Base-by-base conservation (phyloP, 208 protist genomes). In the Trypanosoma scelopori region DNA sequence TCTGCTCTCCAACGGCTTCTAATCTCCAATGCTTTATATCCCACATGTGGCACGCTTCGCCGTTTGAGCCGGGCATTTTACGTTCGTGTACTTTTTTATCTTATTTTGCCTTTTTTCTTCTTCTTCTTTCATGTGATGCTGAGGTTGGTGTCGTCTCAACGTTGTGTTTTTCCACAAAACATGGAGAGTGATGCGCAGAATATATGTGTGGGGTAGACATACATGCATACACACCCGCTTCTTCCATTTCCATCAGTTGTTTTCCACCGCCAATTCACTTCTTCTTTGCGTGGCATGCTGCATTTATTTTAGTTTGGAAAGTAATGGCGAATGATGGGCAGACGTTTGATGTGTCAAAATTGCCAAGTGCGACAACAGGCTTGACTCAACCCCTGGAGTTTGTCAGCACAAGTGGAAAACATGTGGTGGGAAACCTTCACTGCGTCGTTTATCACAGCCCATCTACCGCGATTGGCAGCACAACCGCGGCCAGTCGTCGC, bases 401-500 rank as follows among this genome's bases (percentile, higher is more conserved):
- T 64, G 45, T 61, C 4, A 87, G 76, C 18, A 95, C 89, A 7
- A 52, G 61, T 2, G 86, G 86, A 1, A 76, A 71, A 42, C 76
- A 88, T 37, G 89, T 95, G 22, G 67, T 72, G 12, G 86, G 86
- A 0, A 95, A 95, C 61, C 25, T 95, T 25, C 76, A 71, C 15
- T 85, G 89, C 1, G 88, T 95, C 48, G 55, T 61, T 16, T 95
- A 75, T 80, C 2, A 69, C 52, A 41, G 16, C 0, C 56, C 70
- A 16, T 25, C 70, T 0, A 47, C 70, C 9, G 51, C 25, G 32
- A 64, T 45, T 41, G 66, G 41, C 27, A 23, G 20, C 13, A 42
- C 6, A 16, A 7, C 9, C 35, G 52, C 41, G 0, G 28, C 18
- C 35, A 49, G 20, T 22, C 15, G 1, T 30, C 56, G 47, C 6